These are phyloP conservation scores for Ascosphaera aggregata DNA, from an alignment of 2,329 filamentous ascomycete species.

Conservation along the genomic window DNA sequence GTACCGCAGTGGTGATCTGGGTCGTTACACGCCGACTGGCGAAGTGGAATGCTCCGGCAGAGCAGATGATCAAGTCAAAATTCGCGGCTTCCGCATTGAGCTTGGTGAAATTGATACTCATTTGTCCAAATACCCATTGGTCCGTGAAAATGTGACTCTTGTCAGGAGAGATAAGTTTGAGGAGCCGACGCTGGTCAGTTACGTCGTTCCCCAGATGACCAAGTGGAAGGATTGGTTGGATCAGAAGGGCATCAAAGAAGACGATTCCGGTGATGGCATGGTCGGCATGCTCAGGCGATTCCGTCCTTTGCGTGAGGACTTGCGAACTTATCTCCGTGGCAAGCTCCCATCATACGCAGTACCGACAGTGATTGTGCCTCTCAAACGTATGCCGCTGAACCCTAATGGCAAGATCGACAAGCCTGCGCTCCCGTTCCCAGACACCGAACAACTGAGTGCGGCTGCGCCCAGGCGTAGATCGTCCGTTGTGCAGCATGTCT, in stretches of 20 bases:
- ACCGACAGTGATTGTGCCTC: conserved; percentile 48
- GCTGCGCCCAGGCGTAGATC: conserved; percentile 27
- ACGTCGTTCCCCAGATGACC: conserved; percentile 61
- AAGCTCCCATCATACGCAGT: conserved; percentile 54
- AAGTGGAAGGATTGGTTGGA: conserved; percentile 50
- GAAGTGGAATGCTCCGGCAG: conserved; percentile 59
- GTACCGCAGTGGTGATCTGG: conserved; percentile 74
- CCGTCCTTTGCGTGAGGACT: conserved; percentile 28
- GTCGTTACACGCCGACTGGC: conserved; percentile 45
- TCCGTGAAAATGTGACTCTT: conserved; percentile 69
- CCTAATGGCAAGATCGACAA: conserved; percentile 73
- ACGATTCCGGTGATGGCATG: conserved; percentile 25
- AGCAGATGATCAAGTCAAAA: conserved; percentile 79
- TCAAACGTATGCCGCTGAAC: conserved; percentile 53
- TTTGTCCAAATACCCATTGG: conserved; percentile 46
- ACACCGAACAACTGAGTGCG: conserved; percentile 40
- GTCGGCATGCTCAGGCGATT: conserved; percentile 35
- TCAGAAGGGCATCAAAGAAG: conserved; percentile 29
- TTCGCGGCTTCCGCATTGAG: conserved; percentile 88
- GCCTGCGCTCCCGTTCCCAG: conserved; percentile 57
- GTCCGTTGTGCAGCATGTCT: conserved; percentile 24
- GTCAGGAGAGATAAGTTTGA: conserved; percentile 66
- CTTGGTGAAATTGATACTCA: conserved; percentile 80
- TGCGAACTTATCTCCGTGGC: conserved; percentile 24
- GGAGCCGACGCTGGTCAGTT: conserved; percentile 69